Evolutionary conservation across 2,329 filamentous ascomycete genomes (phyloP).

Genomic region (Sphaerulina vaccinii): DNA sequence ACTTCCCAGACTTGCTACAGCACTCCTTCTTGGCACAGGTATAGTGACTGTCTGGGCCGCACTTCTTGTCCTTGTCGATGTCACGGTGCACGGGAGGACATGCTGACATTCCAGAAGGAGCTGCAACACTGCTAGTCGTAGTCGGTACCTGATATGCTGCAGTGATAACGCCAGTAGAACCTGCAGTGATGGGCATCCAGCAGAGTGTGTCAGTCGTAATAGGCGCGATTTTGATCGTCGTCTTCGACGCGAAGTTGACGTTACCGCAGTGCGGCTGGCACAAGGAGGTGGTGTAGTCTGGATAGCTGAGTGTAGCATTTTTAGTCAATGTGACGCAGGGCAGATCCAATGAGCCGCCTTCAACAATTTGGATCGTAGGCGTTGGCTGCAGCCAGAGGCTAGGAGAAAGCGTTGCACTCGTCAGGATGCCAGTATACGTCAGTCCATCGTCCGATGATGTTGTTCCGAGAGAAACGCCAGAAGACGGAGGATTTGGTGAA

Average conservation of each 20-base stretch:
- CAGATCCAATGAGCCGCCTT: slow-evolving; percentile 12
- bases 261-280: slow-evolving; percentile 16
- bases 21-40: slow-evolving; percentile 18
- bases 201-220: slow-evolving; percentile 14
- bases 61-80: slow-evolving; percentile 10
- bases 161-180: slow-evolving; percentile 1
- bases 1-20: slow-evolving; percentile 21
- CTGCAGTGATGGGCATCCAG: slow-evolving; percentile 3
- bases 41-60: slow-evolving; percentile 17
- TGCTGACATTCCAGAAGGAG: slow-evolving; percentile 4
- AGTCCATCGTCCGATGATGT: not conserved
- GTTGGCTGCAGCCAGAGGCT: not conserved
- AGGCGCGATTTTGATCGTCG: slow-evolving; percentile 6
- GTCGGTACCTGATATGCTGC: slow-evolving; percentile 4
- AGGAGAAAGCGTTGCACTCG: slow-evolving; percentile 10
- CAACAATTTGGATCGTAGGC: slow-evolving; percentile 14
- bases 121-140: slow-evolving; percentile 7
- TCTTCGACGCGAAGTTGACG: slow-evolving; percentile 9
- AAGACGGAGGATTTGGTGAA: too few species aligned
- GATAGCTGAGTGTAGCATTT: slow-evolving; percentile 3
- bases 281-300: slow-evolving; percentile 17
- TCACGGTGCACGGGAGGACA: slow-evolving; percentile 11
- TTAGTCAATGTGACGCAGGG: slow-evolving; percentile 12
- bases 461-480: not conserved
- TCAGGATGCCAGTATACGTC: not conserved